Evolutionary conservation across 2,329 filamentous ascomycete genomes (phyloP).

Genomic region (Alternaria ventricosa): DNA sequence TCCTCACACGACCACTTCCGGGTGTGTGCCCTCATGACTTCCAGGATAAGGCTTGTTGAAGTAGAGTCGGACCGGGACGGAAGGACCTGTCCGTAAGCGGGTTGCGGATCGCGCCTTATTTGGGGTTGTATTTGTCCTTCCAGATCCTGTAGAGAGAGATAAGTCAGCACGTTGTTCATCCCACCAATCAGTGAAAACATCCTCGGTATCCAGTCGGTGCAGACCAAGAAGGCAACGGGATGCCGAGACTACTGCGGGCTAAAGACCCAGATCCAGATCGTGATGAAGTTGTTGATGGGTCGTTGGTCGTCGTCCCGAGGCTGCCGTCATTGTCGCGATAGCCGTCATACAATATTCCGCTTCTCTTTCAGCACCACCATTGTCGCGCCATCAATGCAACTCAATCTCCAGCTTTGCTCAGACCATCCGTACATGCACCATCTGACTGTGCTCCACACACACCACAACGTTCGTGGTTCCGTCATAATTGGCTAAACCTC

Average conservation of each 20-base stretch:
- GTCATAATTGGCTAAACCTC: slow-evolving; percentile 30
- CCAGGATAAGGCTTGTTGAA: neutral
- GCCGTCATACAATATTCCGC: slow-evolving; percentile 1
- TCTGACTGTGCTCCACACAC: slow-evolving; percentile 15
- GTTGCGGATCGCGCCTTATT: slow-evolving; percentile 37
- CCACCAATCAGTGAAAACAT: neutral
- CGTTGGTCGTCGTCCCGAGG: neutral
- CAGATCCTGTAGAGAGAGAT: slow-evolving; percentile 73
- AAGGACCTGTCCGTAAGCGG: neutral
- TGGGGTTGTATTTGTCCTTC: slow-evolving; percentile 89
- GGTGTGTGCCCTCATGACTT: slow-evolving; percentile 8
- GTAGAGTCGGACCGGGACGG: slow-evolving; percentile 3
- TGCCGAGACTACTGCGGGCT: slow-evolving; percentile 8
- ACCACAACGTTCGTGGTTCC: slow-evolving; percentile 2
- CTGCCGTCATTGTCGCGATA: slow-evolving; percentile 15
- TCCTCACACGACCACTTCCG: neutral
- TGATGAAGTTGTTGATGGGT: neutral
- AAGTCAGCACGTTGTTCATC: slow-evolving; percentile 37
- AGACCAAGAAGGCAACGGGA: slow-evolving; percentile 1
- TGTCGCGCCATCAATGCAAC: slow-evolving; percentile 18
- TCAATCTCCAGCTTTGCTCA: slow-evolving; percentile 13
- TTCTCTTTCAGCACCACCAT: slow-evolving; percentile 12
- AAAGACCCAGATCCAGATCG: slow-evolving; percentile 7
- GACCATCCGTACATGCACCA: slow-evolving; percentile 12
- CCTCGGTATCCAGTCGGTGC: neutral